Conservation (phyloP, 371 early-diverging fungal species). For the Coemansia sp. region DNA sequence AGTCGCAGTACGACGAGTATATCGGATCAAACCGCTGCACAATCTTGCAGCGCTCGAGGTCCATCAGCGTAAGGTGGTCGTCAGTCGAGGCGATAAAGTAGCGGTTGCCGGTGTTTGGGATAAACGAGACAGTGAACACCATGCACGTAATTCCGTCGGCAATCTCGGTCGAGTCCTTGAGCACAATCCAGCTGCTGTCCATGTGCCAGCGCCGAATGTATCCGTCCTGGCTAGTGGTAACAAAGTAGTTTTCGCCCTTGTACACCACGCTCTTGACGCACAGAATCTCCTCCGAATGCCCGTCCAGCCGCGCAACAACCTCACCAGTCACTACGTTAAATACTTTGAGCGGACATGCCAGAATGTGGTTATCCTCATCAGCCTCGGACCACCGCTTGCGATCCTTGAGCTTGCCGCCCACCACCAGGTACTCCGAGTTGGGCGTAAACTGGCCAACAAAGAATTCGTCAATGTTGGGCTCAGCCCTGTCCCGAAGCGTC, state of each 20-base stretch:
- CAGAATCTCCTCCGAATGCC: constrained; percentile 84
- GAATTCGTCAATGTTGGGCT: constrained; percentile 85
- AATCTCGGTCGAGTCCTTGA: constrained; percentile 62
- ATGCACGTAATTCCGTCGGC: constrained; percentile 85
- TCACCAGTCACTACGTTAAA: constrained; percentile 73
- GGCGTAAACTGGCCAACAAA: constrained; percentile 73
- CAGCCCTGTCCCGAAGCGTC: constrained; percentile 71
- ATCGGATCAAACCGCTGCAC: constrained; percentile 76
- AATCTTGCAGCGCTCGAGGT: constrained; percentile 77
- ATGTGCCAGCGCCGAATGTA: constrained; percentile 86
- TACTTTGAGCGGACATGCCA: constrained; percentile 86
- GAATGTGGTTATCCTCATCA: constrained; percentile 87
- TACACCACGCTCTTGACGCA: constrained; percentile 73
- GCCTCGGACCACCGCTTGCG: constrained; percentile 79
- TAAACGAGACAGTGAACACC: constrained; percentile 89
- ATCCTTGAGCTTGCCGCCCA: constrained; percentile 81
- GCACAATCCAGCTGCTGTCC: constrained; percentile 68
- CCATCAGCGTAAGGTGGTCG: constrained; percentile 79
- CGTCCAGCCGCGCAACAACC: constrained; percentile 68
- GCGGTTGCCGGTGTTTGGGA: constrained; percentile 89
- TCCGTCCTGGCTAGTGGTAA: constrained; percentile 91
- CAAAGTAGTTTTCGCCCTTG: constrained; percentile 73
- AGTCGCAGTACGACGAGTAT: constrained; percentile 89
- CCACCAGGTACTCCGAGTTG: constrained; percentile 56
- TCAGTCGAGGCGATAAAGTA: constrained; percentile 88